These are phyloP conservation scores for Funneliformis caledonium DNA, from an alignment of 371 early-diverging fungal genomes.

Conservation along the genomic window DNA sequence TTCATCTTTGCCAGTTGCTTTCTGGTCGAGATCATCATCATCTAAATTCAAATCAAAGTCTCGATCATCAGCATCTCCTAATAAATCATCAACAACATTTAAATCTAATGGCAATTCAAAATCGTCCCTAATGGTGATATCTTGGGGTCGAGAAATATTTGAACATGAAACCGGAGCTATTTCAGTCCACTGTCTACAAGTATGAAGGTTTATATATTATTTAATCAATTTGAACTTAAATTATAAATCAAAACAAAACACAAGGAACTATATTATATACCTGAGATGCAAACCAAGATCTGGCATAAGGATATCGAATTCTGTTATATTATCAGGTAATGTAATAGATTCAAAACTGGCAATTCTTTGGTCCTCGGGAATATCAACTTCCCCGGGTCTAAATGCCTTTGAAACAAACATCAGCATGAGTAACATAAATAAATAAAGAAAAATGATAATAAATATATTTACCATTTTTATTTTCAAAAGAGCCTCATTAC, in stretches of 20 bases:
- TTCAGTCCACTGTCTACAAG: background rate
- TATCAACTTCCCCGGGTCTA: constrained; percentile 84
- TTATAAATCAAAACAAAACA: background rate
- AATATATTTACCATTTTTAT: constrained; percentile 78
- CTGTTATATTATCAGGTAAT: constrained; percentile 82
- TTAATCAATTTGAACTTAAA: background rate
- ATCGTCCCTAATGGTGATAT: constrained; percentile 61
- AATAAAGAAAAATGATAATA: constrained; percentile 33
- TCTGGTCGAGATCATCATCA: constrained; percentile 37
- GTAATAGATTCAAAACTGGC: constrained; percentile 86
- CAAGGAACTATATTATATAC: constrained; percentile 25
- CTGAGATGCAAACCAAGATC: constrained; percentile 66
- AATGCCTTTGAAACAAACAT: constrained; percentile 65
- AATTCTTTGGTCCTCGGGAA: constrained; percentile 76
- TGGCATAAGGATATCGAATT: constrained; percentile 88
- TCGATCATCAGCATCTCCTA: constrained; percentile 42
- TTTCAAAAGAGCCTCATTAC: constrained; percentile 93
- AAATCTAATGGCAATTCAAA: constrained; percentile 42
- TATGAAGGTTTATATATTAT: background rate
- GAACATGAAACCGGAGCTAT: constrained; percentile 36
- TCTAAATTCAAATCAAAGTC: constrained; percentile 41
- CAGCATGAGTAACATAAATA: background rate
- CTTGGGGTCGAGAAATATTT: constrained; percentile 58
- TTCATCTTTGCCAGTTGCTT: constrained; percentile 28
- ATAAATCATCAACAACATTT: constrained; percentile 42